These are phyloP conservation scores for Clarireedia paspali DNA, from an alignment of 2,329 filamentous ascomycete species.

Conservation along the genomic window DNA sequence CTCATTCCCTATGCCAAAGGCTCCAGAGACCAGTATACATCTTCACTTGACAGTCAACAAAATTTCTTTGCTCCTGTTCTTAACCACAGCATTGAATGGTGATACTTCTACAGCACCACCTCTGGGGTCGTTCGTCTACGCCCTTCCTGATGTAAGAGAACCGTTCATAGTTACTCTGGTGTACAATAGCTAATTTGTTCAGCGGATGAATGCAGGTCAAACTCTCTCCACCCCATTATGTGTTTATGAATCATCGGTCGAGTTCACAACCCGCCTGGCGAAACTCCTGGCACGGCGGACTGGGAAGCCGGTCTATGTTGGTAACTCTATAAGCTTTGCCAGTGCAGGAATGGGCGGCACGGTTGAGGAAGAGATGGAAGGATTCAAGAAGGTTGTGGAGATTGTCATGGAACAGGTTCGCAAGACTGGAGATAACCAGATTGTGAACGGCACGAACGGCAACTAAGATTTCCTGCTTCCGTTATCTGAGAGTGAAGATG, in stretches of 20 bases:
- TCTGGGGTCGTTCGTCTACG: slow-evolving; percentile 89
- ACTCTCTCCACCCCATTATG: slow-evolving; percentile 75
- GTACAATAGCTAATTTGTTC: slow-evolving; percentile 13
- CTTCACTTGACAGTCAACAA: slow-evolving; percentile 50
- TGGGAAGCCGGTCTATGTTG: slow-evolving; percentile 76
- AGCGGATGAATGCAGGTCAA: slow-evolving; percentile 40
- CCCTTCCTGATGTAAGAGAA: slow-evolving; percentile 71
- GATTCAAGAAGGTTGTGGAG: slow-evolving; percentile 66
- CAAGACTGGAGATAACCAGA: slow-evolving; percentile 23
- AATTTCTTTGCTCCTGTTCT: slow-evolving; percentile 51
- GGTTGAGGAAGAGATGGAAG: slow-evolving; percentile 91
- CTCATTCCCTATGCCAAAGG: slow-evolving; percentile 52
- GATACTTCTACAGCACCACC: slow-evolving; percentile 42
- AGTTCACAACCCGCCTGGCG: slow-evolving; percentile 80
- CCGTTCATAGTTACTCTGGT: background rate
- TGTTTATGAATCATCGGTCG: slow-evolving; percentile 65
- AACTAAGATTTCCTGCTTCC: background rate
- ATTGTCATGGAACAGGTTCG: slow-evolving; percentile 53
- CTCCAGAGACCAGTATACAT: slow-evolving; percentile 54
- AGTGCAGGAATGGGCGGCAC: slow-evolving; percentile 68
- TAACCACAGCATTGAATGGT: slow-evolving; percentile 50
- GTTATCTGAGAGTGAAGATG: background rate
- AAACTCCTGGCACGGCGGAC: slow-evolving; percentile 72
- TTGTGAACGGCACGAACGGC: slow-evolving; percentile 10
- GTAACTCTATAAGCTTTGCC: slow-evolving; percentile 75